Evolutionary conservation across 768 basidiomycete species (phyloP).

Genomic region (Lentinus tigrinus): DNA sequence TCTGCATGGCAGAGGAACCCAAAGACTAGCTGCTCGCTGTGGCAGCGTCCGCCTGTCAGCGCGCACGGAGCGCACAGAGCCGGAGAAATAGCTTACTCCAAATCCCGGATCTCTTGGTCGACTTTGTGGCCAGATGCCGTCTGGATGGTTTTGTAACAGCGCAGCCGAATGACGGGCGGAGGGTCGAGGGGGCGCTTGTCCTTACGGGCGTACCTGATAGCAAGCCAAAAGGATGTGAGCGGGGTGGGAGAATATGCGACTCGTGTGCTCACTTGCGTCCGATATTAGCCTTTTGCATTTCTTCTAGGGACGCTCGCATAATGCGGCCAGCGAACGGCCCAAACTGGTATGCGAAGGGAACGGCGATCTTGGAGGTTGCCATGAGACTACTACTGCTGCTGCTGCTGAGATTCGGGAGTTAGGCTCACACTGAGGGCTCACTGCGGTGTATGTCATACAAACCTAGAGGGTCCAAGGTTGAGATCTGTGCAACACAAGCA

Average conservation of each 20-base stretch:
- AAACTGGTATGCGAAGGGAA: neutral
- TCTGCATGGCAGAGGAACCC: neutral
- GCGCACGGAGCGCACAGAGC: no score
- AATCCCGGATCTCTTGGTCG: neutral
- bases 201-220: constrained; percentile 50
- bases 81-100: neutral
- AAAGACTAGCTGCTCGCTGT: neutral
- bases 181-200: constrained; percentile 68
- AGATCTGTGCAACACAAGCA: no score
- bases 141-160: constrained; percentile 46
- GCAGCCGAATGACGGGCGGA: constrained; percentile 58
- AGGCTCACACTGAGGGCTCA: no score
- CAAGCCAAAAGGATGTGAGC: neutral
- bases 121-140: constrained; percentile 24
- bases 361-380: no score
- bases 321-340: constrained; percentile 64
- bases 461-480: no score
- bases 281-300: constrained; percentile 64
- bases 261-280: constrained; percentile 55
- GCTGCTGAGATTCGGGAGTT: no score
- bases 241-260: neutral
- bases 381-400: no score
- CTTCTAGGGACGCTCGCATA: constrained; percentile 52
- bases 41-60: neutral
- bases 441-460: no score